A percentile compares a stretch with the other conserved stretches of the same genome.
Conservation (phyloP, 345 rosid genomes). For the Eucalyptus rudis region DNA sequence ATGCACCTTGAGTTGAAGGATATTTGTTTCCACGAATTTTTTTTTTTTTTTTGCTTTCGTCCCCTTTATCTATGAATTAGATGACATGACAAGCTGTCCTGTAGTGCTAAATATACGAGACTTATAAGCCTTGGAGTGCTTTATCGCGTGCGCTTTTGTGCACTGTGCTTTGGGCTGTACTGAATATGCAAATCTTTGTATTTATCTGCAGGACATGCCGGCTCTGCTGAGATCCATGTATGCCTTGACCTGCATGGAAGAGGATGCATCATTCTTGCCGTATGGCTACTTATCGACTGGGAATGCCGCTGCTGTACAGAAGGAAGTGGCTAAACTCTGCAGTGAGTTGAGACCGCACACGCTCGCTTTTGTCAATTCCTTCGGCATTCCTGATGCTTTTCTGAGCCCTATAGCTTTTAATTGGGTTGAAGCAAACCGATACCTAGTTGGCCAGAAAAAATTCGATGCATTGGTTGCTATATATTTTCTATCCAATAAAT, state of each 20-base stretch:
- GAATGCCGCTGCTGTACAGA: constrained; percentile 47
- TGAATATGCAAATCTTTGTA: neutral
- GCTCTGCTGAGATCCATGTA: constrained; percentile 57
- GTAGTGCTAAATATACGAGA: neutral
- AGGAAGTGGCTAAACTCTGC: constrained; percentile 60
- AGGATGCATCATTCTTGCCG: constrained; percentile 65
- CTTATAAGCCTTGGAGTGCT: neutral
- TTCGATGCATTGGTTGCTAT: neutral
- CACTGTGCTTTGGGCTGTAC: neutral
- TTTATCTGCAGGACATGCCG: constrained; percentile 36
- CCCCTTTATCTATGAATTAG: neutral
- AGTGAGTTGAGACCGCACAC: constrained; percentile 70
- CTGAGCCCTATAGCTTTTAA: constrained; percentile 75
- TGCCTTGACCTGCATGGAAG: constrained; percentile 55
- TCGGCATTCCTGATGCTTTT: constrained; percentile 69
- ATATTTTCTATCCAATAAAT: neutral
- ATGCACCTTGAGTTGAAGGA: neutral
- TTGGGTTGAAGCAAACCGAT: constrained; percentile 69
- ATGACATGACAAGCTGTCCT: neutral
- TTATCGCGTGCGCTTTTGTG: neutral
- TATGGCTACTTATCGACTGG: constrained; percentile 58
- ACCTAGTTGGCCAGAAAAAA: neutral
- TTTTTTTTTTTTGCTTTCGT: neutral
- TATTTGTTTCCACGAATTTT: neutral
- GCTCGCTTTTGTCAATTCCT: constrained; percentile 60